These are phyloP conservation scores for Venturia effusa DNA, from an alignment of 2,329 filamentous ascomycete species.

Conservation along the genomic window DNA sequence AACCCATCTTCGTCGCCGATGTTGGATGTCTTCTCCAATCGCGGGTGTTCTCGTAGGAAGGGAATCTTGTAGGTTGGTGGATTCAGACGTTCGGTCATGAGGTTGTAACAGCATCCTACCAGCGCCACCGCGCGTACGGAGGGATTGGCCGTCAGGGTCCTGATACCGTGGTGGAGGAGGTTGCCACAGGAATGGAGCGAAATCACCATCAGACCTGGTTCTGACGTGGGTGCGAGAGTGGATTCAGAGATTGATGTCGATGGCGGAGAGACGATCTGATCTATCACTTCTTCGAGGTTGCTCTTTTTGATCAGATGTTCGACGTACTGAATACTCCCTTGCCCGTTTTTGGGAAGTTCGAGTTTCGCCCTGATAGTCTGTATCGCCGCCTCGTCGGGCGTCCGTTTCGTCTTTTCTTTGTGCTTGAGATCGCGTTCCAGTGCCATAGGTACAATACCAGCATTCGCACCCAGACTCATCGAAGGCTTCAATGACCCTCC, in stretches of 20 bases:
- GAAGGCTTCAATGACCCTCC: neutral
- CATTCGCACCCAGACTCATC: neutral
- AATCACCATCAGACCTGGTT: slow-evolving; percentile 62
- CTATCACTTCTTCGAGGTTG: slow-evolving; percentile 57
- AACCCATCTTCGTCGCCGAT: slow-evolving; percentile 85
- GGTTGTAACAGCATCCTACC: slow-evolving; percentile 96
- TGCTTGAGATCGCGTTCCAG: neutral
- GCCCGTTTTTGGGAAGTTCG: slow-evolving; percentile 44
- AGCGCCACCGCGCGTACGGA: slow-evolving; percentile 84
- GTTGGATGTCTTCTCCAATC: slow-evolving; percentile 56
- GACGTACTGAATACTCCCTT: slow-evolving; percentile 66
- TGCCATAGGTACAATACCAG: neutral
- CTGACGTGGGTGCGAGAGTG: slow-evolving; percentile 16
- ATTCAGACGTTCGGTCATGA: slow-evolving; percentile 80
- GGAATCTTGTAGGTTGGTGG: slow-evolving; percentile 80
- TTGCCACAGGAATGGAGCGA: slow-evolving; percentile 97
- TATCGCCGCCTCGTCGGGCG: neutral
- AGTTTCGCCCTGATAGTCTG: slow-evolving; percentile 18
- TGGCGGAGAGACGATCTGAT: slow-evolving; percentile 35
- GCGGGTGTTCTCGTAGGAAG: slow-evolving; percentile 60
- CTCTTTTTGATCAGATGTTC: slow-evolving; percentile 64
- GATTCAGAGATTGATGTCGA: neutral
- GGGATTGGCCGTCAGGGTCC: slow-evolving; percentile 74
- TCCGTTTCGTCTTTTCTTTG: neutral
- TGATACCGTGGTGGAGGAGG: slow-evolving; percentile 86